A percentile compares a stretch with the other conserved stretches of the same genome.
These are phyloP conservation scores for Scorias spongiosa DNA, from an alignment of 2,329 filamentous ascomycete genomes.

Conservation along the genomic window DNA sequence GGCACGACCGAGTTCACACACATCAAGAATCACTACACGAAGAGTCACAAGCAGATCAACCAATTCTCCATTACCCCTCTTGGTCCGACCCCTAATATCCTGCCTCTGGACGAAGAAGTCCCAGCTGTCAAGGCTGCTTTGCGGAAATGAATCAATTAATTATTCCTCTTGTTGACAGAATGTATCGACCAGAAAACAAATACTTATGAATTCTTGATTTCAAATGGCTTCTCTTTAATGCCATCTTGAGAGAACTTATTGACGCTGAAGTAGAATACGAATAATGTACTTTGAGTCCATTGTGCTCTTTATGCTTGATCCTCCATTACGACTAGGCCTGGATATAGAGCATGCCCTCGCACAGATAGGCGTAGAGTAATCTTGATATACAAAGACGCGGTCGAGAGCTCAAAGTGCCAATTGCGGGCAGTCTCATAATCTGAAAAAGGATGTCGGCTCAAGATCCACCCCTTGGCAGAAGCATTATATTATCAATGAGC, in stretches of 20 bases:
- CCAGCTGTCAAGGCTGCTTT: slow-evolving; percentile 23
- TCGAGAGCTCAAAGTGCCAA: background rate
- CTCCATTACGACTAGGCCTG: too few relatives aligned
- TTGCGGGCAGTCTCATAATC: background rate
- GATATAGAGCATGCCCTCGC: too few relatives aligned
- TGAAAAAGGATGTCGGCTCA: background rate
- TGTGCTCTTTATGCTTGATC: too few relatives aligned
- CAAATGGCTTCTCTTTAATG: too few relatives aligned
- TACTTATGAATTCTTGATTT: too few relatives aligned
- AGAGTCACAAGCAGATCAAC: slow-evolving; percentile 51
- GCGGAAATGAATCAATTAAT: background rate
- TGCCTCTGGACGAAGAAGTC: slow-evolving; percentile 67
- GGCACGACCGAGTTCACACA: slow-evolving; percentile 85
- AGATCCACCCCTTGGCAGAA: slow-evolving; percentile 8
- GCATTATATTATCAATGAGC: slow-evolving; percentile 88
- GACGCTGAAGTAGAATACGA: too few relatives aligned
- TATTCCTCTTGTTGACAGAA: too few relatives aligned
- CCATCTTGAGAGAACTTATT: too few relatives aligned
- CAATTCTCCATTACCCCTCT: slow-evolving; percentile 61
- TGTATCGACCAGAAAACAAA: too few relatives aligned
- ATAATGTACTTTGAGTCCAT: too few relatives aligned
- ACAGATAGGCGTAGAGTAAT: too few relatives aligned
- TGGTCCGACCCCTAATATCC: slow-evolving; percentile 68
- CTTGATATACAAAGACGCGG: background rate
- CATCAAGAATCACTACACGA: slow-evolving; percentile 70